Evolutionary conservation across 1,284 basidiomycete species (phyloP).

Genomic region (Phylloboletellus chloephorus): DNA sequence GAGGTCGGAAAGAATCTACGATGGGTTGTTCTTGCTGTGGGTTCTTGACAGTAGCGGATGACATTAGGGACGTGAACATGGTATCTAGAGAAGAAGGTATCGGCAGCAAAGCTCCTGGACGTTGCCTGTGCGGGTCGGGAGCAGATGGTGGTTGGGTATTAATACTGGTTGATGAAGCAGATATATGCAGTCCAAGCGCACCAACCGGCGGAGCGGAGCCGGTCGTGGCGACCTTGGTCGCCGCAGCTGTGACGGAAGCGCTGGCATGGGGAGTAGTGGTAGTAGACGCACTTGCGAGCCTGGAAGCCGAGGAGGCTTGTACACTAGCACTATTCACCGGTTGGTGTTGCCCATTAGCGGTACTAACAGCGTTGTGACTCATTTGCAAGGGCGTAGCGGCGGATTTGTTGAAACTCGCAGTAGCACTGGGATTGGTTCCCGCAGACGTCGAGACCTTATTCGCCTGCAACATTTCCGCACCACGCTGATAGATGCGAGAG

Average conservation of each 20-base stretch:
- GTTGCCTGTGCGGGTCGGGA: constrained; percentile 19
- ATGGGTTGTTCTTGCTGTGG: constrained; percentile 19
- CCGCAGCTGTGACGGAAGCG: constrained; percentile 4
- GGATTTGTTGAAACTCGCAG: constrained; percentile 12
- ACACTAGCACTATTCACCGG: constrained; percentile 2
- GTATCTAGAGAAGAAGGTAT: constrained; percentile 15
- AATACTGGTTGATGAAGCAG: constrained; percentile 3
- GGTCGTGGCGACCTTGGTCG: constrained; percentile 6
- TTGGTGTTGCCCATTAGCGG: constrained; percentile 12
- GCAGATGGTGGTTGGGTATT: constrained; percentile 12
- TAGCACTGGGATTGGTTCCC: not conserved
- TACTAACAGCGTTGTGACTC: constrained; percentile 3
- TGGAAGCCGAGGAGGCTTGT: constrained; percentile 13
- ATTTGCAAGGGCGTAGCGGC: constrained; percentile 7
- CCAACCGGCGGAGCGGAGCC: constrained; percentile 5
- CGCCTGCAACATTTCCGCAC: constrained; percentile 21
- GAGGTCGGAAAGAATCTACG: constrained; percentile 22
- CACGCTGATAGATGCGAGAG: constrained; percentile 23
- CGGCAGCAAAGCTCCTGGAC: constrained; percentile 9
- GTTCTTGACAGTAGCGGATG: constrained; percentile 19
- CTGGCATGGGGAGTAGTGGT: constrained; percentile 1
- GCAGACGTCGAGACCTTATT: constrained; percentile 15
- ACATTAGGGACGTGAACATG: constrained; percentile 7
- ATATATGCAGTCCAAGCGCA: constrained; percentile 11
- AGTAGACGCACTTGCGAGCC: constrained; percentile 5